These are phyloP conservation scores for Neurospora discreta DNA, from an alignment of 495 filamentous ascomycete genomes.

Conservation along the genomic window DNA sequence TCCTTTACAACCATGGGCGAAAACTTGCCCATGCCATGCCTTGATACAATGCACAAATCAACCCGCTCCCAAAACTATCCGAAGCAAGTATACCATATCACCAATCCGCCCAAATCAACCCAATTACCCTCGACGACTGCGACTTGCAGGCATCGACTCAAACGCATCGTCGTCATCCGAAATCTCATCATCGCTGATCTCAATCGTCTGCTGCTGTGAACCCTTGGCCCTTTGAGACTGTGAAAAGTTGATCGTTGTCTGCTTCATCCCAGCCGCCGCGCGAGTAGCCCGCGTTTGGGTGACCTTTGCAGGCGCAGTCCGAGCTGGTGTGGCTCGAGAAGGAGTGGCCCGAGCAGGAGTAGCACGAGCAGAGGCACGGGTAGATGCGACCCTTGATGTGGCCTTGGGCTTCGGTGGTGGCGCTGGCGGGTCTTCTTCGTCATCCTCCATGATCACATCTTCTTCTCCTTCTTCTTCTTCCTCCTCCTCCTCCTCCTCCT, in stretches of 20 bases:
- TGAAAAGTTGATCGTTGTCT: slow-evolving; percentile 67
- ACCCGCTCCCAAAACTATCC: not conserved
- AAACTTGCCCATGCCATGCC: not conserved
- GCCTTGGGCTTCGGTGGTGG: slow-evolving; percentile 10
- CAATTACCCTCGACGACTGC: slow-evolving; percentile 11
- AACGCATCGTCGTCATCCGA: slow-evolving; percentile 72
- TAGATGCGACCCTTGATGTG: not conserved
- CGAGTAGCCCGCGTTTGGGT: slow-evolving; percentile 31
- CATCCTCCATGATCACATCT: slow-evolving; percentile 55
- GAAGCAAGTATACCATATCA: not conserved
- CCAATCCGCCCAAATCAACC: not conserved
- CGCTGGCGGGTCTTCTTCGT: slow-evolving; percentile 39
- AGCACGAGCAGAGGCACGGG: not conserved
- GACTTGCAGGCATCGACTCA: slow-evolving; percentile 41
- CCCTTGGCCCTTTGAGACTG: slow-evolving; percentile 42
- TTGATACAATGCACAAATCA: not conserved
- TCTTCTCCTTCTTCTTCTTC: slow-evolving; percentile 53
- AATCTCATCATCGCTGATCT: slow-evolving; percentile 68
- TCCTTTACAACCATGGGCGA: not conserved
- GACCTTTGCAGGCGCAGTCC: slow-evolving; percentile 17
- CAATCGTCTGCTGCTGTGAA: slow-evolving; percentile 32
- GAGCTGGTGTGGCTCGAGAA: slow-evolving; percentile 9
- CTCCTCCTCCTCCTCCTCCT: slow-evolving; percentile 54
- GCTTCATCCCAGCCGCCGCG: slow-evolving; percentile 30
- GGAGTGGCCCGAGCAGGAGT: slow-evolving; percentile 11